Percentiles rank a stretch among this genome's conserved stretches.
Conservation (phyloP, 2,329 filamentous ascomycete genomes). For the Kalaharituber pfeilii region DNA sequence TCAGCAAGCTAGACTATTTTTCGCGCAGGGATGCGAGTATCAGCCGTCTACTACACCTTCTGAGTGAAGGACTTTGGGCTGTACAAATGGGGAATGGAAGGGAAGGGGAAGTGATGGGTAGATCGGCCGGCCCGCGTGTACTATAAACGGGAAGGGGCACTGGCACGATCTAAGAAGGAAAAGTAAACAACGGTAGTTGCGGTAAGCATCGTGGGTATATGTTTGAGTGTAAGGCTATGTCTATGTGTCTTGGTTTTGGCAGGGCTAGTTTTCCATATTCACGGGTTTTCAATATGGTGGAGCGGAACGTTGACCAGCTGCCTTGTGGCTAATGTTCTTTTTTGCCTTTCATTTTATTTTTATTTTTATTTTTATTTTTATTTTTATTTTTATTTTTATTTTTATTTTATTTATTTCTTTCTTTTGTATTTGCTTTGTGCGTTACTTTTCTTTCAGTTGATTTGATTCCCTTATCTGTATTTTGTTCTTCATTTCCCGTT, state of each 20-base stretch:
- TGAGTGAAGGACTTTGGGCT: background rate
- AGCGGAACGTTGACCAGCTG: background rate
- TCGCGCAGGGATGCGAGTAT: slow-evolving; percentile 64
- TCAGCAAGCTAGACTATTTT: slow-evolving; percentile 63
- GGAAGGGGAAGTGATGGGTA: slow-evolving; percentile 17
- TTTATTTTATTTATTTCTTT: too few relatives aligned
- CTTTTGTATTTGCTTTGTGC: background rate
- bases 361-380: background rate
- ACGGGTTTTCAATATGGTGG: background rate
- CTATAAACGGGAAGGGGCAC: too few relatives aligned
- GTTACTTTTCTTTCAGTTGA: background rate
- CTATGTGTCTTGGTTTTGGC: background rate
- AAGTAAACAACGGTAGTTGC: slow-evolving; percentile 1
- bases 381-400: background rate
- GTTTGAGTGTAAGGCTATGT: background rate
- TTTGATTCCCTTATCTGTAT: background rate
- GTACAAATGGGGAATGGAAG: background rate
- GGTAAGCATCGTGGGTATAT: background rate
- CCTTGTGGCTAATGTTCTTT: background rate
- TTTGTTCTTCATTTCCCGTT: background rate
- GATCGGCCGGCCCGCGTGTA: too few relatives aligned
- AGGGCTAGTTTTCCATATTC: background rate
- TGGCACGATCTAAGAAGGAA: too few relatives aligned
- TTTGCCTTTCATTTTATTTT: background rate
- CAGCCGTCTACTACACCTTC: background rate